Evolutionary conservation across 179 eudicot species (phyloP), one percentile per base, ranked within the genome.

Genomic region (Beta corolliflora): DNA sequence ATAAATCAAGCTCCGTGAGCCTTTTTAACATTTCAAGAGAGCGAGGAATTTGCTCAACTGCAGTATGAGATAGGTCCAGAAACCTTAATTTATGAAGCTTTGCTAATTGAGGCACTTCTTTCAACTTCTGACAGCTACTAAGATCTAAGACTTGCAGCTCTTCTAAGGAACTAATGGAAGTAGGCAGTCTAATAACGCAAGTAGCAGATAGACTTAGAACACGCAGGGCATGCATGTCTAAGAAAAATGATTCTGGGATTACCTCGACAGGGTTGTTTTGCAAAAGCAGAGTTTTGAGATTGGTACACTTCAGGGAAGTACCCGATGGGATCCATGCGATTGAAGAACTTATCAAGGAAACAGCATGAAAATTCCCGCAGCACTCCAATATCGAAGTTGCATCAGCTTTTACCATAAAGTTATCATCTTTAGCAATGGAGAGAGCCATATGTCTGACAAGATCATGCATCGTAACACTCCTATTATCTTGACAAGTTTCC

Each of bases 181-280:
- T 79, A 41, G 81, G 69, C 9, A 79, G 76, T 50, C 50, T 69
- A 19, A 8, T 36, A 23, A 79, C 56, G 11, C 9, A 18, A 29
- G 81, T 79, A 45, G 70, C n/a, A 21, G 81, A 70, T 75, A 79
- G 75, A 71, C 54, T 79, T 44, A 79, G 81, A 25, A 79, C 81
- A 44, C 58, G 81, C 23, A 79, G 81, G 18, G 58, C 16, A 59
- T 3, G 74, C 81, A 79, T 70, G 56, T 79, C 53, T 29, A 21
- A 16, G 66, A 79, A 79, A 15, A 79, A 55, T 45, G 76, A 79
- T 25, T 79, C 76, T 16, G 81, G 81, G 45, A 79, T 73, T 31
- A 11, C 67, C 12, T 59, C 14, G 56, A 79, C 25, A 44, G 44
- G 41, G 55, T 63, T 70, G 21, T 44, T 23, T n/a, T 79, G 58